Evolutionary conservation across 2,329 filamentous ascomycete genomes (phyloP), one percentile per base, ranked within the genome.

Genomic region (Colletotrichum lentis): DNA sequence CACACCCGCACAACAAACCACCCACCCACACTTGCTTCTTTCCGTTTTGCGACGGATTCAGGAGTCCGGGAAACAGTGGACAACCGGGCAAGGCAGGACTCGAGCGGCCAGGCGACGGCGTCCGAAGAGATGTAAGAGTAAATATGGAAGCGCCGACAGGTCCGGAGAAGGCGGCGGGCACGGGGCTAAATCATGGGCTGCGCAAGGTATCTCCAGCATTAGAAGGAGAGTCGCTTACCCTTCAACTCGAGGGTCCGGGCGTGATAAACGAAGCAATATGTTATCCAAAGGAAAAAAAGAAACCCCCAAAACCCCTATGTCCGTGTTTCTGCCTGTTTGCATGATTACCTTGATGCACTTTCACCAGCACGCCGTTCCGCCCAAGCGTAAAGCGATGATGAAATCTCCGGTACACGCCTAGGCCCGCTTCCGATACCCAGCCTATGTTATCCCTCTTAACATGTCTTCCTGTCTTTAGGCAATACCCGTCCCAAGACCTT

Each of bases 1-100:
- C 55, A 60, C 43, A 59, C 55, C 43, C 54, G 22, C 24, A 66
- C 52, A 39, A 47, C 59, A 64, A 67, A 54, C 53, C 35, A 60
- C 50, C 20, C 43, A 55, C 55, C 41, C 27, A 43, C 52, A 43
- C 52, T 66, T 24, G 27, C 16, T 12, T 7, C 22, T 22, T 16
- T 7, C 39, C 16, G 16, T 39, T 54, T 7, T 47, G 46, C 59
- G 46, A 64, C 35, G 39, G 60, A 39, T 54, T 52, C 41, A 46
- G 65, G 62, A 60, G 62, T 60, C 47, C 8, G n/a, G 55, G 55
- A 27, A 3, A 44, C 49, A 39, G 52, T 24, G 22, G 37, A 20
- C 20, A 35, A 20, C 14, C 22, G 64, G 22, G 37, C 8, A 39
- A 31, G 43, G 12, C 27, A 55, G 58, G 27, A 18, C 22, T 31